Evolutionary conservation across 2,329 filamentous ascomycete genomes (phyloP).

Genomic region (Penicillium glabrum): DNA sequence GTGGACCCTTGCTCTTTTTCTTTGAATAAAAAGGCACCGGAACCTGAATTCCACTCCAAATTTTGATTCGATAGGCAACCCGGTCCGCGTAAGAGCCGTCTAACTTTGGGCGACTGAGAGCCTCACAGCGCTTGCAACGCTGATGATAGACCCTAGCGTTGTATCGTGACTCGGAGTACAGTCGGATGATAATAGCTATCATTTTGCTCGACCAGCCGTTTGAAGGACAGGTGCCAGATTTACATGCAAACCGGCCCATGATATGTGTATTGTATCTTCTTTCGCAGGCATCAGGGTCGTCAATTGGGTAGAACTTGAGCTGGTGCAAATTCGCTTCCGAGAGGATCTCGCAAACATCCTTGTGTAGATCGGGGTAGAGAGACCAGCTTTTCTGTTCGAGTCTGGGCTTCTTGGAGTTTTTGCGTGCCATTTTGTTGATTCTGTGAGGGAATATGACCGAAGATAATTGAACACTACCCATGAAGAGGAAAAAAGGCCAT

Average conservation of each 20-base stretch:
- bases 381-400: neutral
- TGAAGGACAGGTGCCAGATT: constrained; percentile 30
- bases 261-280: constrained; percentile 42
- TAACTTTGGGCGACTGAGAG: constrained; percentile 34
- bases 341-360: neutral
- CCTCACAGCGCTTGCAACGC: constrained; percentile 38
- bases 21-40: constrained; percentile 14
- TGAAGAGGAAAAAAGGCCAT: neutral
- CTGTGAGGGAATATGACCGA: neutral
- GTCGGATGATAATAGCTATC: constrained; percentile 45
- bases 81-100: constrained; percentile 45
- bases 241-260: constrained; percentile 44
- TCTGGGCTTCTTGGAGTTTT: neutral
- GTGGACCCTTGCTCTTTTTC: constrained; percentile 13
- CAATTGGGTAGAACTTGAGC: neutral
- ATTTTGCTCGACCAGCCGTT: constrained; percentile 42
- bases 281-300: neutral
- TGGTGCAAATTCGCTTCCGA: neutral
- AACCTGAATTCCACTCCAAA: constrained; percentile 38
- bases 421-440: neutral
- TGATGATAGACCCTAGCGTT: constrained; percentile 49
- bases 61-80: constrained; percentile 44
- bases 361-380: neutral
- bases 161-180: constrained; percentile 39
- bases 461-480: too few relatives aligned